Conservation (phyloP, 441 rosid genomes). For the Eutrema salsugineum region DNA sequence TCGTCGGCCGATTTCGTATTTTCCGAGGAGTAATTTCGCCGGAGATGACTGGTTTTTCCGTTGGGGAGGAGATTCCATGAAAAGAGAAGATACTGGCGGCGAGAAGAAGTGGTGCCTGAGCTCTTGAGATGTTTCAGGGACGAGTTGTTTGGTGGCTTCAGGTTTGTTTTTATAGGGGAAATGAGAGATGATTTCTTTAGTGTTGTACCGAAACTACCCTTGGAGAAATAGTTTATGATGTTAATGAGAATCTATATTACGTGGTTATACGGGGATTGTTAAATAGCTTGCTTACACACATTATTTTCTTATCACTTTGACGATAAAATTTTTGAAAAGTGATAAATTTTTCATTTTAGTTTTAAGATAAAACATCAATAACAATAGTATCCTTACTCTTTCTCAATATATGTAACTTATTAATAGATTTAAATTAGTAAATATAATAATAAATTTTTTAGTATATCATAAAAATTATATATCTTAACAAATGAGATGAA, state of each 20-base stretch:
- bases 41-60: conserved; percentile 16
- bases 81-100: background rate
- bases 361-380: background rate
- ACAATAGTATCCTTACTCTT: background rate
- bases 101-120: conserved; percentile 20
- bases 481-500: background rate
- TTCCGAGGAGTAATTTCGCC: conserved; percentile 48
- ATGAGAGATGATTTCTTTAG: background rate
- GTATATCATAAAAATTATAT: too few relatives aligned
- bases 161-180: conserved; percentile 19
- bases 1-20: conserved; percentile 54
- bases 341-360: background rate
- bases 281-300: background rate
- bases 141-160: conserved; percentile 12
- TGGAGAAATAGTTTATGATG: background rate
- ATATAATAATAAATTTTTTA: background rate
- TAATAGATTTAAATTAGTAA: background rate
- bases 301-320: background rate
- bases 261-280: background rate
- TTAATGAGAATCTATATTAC: background rate
- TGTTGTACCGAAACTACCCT: conserved; percentile 16
- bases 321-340: background rate
- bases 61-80: conserved; percentile 32
- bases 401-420: background rate
- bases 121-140: conserved; percentile 18